These are phyloP conservation scores for Pseudogymnoascus sp. DNA, from an alignment of 2,329 filamentous ascomycete species.

Conservation along the genomic window DNA sequence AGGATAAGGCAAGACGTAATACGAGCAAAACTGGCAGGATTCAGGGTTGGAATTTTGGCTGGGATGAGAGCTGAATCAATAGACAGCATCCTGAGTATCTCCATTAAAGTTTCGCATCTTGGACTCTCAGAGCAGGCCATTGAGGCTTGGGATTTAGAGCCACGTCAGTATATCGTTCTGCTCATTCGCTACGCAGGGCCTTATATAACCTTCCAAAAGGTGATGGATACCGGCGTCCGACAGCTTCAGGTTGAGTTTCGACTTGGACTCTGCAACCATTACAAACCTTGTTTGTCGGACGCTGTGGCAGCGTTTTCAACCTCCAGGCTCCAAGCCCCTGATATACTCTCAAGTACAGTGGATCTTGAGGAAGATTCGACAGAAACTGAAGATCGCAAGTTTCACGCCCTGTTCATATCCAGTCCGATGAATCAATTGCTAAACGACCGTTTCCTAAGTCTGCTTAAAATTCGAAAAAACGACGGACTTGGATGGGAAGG, in stretches of 20 bases:
- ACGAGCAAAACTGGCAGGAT: conserved; percentile 54
- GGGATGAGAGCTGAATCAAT: conserved; percentile 35
- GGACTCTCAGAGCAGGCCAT: conserved; percentile 66
- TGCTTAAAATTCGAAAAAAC: conserved; percentile 51
- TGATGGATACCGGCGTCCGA: conserved; percentile 36
- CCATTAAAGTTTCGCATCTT: conserved; percentile 61
- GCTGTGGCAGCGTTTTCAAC: conserved; percentile 31
- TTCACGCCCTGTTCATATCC: conserved; percentile 61
- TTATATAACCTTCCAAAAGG: conserved; percentile 52
- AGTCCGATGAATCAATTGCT: conserved; percentile 62
- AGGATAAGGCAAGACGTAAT: conserved; percentile 33
- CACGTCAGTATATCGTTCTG: conserved; percentile 63
- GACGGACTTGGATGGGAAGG: conserved; percentile 56
- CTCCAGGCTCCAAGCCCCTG: not conserved
- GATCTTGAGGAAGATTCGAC: conserved; percentile 14
- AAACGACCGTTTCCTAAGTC: conserved; percentile 51
- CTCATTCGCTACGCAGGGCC: conserved; percentile 56
- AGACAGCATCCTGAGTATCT: conserved; percentile 52
- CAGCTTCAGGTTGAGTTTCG: conserved; percentile 47
- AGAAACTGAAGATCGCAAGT: conserved; percentile 24
- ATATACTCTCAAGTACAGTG: conserved; percentile 9
- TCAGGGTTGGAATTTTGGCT: conserved; percentile 57
- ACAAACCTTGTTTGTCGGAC: conserved; percentile 56
- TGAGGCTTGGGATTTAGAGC: conserved; percentile 65
- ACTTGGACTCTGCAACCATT: conserved; percentile 60